Conservation (phyloP, 179 eudicot genomes). For the Patellifolia procumbens region DNA sequence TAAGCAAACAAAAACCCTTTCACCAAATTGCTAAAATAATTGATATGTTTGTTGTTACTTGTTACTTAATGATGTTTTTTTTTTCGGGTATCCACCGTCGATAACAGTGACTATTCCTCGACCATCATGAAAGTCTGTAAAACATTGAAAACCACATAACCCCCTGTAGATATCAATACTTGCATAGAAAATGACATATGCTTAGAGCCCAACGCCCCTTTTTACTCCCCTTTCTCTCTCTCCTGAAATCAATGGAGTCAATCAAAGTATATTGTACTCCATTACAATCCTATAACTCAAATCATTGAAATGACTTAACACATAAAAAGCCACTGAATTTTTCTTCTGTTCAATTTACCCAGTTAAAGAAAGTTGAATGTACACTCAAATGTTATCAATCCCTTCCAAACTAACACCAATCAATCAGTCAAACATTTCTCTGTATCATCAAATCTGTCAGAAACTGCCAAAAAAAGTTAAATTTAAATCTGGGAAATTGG, state of each 20-base stretch:
- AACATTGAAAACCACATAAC: conserved; percentile 30
- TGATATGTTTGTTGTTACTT: conserved; percentile 14
- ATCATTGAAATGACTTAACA: conserved; percentile 33
- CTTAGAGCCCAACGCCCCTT: conserved; percentile 38
- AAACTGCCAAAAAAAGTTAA: background rate
- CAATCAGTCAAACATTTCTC: conserved; percentile 14
- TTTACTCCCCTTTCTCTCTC: background rate
- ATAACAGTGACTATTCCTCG: background rate
- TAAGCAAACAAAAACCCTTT: conserved; percentile 10
- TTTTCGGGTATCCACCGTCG: too few relatives aligned
- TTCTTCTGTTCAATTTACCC: background rate
- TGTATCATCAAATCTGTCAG: conserved; percentile 4
- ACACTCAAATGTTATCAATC: conserved; percentile 8
- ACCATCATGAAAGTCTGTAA: conserved; percentile 41
- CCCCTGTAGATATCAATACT: conserved; percentile 20
- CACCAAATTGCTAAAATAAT: conserved; percentile 8
- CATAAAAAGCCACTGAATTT: background rate
- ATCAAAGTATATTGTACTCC: too few relatives aligned
- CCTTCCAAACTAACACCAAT: conserved; percentile 3
- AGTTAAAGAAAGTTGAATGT: background rate
- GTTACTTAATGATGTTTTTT: background rate
- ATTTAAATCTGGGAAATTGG: background rate
- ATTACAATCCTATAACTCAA: conserved; percentile 1
- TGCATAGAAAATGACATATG: conserved; percentile 42
- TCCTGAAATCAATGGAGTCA: background rate